Evolutionary conservation across 192 early-diverging fungal species (phyloP).

Genomic region (Rhizoclosmatium sp.): DNA sequence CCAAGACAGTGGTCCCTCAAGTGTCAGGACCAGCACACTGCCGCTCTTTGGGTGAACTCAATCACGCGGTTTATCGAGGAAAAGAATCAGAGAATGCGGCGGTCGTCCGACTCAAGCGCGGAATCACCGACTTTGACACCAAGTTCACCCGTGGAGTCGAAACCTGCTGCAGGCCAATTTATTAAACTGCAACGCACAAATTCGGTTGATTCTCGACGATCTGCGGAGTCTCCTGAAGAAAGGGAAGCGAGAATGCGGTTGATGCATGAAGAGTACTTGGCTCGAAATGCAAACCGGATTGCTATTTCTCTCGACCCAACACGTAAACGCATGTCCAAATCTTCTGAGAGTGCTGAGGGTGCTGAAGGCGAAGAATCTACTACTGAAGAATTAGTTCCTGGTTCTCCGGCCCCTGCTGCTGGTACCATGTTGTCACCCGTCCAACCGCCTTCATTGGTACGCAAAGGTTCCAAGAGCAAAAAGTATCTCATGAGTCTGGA

Average conservation of each 20-base stretch:
- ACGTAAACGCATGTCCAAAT: background rate
- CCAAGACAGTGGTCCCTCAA: background rate
- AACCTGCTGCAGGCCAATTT: background rate
- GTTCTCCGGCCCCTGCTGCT: background rate
- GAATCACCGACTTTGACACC: background rate
- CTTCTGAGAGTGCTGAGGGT: background rate
- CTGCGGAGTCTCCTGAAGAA: background rate
- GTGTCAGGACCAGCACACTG: background rate
- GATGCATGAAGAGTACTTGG: slow-evolving; percentile 20
- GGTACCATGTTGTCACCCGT: background rate
- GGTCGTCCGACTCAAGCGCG: background rate
- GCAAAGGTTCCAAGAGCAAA: background rate
- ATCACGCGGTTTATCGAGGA: background rate
- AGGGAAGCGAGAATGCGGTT: slow-evolving; percentile 16
- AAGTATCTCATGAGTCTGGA: background rate
- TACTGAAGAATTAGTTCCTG: background rate
- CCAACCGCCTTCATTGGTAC: background rate
- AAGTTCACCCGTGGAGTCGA: background rate
- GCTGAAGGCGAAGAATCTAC: background rate
- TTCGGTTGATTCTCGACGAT: background rate
- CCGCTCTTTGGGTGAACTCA: background rate
- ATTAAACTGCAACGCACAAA: background rate
- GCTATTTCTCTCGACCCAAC: background rate
- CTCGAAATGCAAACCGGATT: background rate
- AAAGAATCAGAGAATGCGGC: background rate